Evolutionary conservation across 2,329 filamentous ascomycete species (phyloP), one percentile per base, ranked within the genome.

Genomic region (Colletotrichum camelliae): DNA sequence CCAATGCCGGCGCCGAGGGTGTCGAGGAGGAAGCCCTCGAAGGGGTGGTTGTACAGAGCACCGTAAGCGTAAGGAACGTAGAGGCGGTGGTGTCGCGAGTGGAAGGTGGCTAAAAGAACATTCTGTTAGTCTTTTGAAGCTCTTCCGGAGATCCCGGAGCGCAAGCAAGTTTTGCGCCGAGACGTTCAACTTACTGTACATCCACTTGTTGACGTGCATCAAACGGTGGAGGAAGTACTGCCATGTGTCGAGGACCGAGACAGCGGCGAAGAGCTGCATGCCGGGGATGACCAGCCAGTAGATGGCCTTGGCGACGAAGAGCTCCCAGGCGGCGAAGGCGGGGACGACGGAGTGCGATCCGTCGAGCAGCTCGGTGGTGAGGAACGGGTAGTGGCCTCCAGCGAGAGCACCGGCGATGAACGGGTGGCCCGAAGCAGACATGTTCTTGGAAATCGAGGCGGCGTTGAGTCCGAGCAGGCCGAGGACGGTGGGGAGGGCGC

Each of bases 61-160:
- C 97, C 97, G 84, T 96, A 99, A 4, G 97, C 97, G 84, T 98
- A 99, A 4, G 97, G 97, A 4, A 98, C 97, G 84, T 99, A 98
- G 39, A 99, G 93, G 55, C 96, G 94, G 88, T 99, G 97, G 85
- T 99, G 97, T 75, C 96, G 93, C 62, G 96, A 96, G 87, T 98
- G 97, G 87, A 98, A 97, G 70, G 93, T 94, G 77, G 93, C 94
- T 96, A 78, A 27, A 61, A 70, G 76, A 58, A 18, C 21, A 15
- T 16, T 74, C 37, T 29, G 68, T 71, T 4, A 71, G 68, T 21
- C 31, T 29, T 55, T 27, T 57, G 15, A 12, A 16, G 31, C 12
- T 64, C 68, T 27, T 29, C 60, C 68, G 60, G 57, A 67, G n/a
- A 24, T 62, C 29, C 72, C 52, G 57, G 58, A 13, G 18, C n/a